Conservation (phyloP, 148 eudicot genomes). For the Fallopia convolvulus region DNA sequence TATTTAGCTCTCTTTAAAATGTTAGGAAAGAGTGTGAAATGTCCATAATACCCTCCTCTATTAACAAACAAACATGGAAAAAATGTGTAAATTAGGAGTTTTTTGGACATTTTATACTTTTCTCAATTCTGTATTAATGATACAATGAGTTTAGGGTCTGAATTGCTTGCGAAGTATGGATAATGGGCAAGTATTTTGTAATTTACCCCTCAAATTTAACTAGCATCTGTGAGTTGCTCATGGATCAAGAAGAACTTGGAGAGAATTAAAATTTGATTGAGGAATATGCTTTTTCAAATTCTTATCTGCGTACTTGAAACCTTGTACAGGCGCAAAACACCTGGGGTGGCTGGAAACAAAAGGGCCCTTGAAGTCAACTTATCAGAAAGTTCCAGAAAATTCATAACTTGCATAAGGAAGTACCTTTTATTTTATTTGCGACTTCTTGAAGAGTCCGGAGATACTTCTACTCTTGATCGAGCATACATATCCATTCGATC, state of each 20-base stretch:
- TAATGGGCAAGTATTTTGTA: background rate
- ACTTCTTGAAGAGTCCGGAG: slow-evolving; percentile 88
- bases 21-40: background rate
- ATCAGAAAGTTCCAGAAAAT: slow-evolving; percentile 94
- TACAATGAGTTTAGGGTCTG: background rate
- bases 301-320: slow-evolving; percentile 12
- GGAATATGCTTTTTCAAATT: background rate
- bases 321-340: slow-evolving; percentile 67
- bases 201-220: background rate
- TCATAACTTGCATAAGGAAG: slow-evolving; percentile 89
- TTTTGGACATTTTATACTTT: background rate
- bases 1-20: background rate
- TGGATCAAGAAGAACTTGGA: background rate
- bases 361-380: slow-evolving; percentile 85
- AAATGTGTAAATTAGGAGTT: background rate
- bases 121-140: background rate
- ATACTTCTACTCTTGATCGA: slow-evolving; percentile 75
- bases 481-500: slow-evolving; percentile 76
- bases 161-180: background rate
- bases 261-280: background rate
- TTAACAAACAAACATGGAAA: background rate
- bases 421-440: slow-evolving; percentile 78
- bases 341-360: slow-evolving; percentile 57
- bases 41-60: background rate
- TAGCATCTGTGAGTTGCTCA: background rate